A percentile compares a stretch with the other conserved stretches of the same genome.
phyloP scores from a whole-genome alignment of 345 rosid genomes.

The Populus nigra region DNA sequence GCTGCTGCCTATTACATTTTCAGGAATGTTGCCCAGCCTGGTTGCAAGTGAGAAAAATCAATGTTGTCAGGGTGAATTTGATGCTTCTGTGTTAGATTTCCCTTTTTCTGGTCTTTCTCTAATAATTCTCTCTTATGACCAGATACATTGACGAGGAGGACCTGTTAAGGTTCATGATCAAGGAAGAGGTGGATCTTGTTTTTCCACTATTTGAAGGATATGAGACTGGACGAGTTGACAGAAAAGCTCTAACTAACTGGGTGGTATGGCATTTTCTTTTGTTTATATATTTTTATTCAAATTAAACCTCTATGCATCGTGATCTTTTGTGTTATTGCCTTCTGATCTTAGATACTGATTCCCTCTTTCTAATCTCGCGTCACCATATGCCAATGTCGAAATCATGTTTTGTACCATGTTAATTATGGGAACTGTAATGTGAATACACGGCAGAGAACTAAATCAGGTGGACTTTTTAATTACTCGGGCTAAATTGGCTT shows the following conservation, averaged over 20 bases:
- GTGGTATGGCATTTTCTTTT: conserved; percentile 48
- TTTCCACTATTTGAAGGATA: conserved; percentile 62
- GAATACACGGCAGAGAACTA: not conserved
- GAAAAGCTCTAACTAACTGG: conserved; percentile 65
- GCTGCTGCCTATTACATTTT: conserved; percentile 69
- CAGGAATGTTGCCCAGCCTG: conserved; percentile 46
- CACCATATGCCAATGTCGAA: not conserved
- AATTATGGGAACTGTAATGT: not conserved
- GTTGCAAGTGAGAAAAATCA: conserved; percentile 42
- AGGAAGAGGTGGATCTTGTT: conserved; percentile 81
- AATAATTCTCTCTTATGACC: conserved; percentile 12
- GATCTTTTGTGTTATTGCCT: not conserved
- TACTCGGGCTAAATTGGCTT: too few relatives aligned
- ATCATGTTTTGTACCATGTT: not conserved
- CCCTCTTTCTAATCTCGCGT: not conserved
- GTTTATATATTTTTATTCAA: not conserved
- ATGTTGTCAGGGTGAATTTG: not conserved
- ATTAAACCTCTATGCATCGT: not conserved
- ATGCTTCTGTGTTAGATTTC: not conserved
- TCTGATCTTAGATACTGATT: not conserved
- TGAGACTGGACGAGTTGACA: conserved; percentile 52
- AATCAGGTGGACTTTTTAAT: not conserved
- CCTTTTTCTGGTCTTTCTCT: conserved; percentile 8
- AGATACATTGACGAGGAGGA: conserved; percentile 80
- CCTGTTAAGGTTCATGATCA: conserved; percentile 75